Conservation (phyloP, 1,284 basidiomycete species). For the Porodaedalea pini region DNA sequence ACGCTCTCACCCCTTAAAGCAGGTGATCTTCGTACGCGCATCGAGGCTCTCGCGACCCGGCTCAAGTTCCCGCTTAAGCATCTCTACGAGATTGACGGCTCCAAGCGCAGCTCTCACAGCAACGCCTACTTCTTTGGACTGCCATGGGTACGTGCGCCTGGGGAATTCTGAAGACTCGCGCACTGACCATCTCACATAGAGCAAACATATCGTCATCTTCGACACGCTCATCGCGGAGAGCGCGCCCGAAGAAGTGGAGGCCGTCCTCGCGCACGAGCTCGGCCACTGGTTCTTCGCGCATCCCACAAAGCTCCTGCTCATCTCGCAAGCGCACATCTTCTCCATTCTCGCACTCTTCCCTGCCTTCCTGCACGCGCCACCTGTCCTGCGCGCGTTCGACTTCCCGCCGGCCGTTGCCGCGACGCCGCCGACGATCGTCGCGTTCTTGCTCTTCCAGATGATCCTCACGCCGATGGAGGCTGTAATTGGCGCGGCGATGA, state of each 20-base stretch:
- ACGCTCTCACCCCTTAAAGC: conserved; percentile 83
- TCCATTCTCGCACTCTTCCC: conserved; percentile 86
- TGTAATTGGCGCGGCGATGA: conserved; percentile 72
- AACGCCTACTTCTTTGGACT: conserved; percentile 96
- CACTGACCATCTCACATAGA: conserved; percentile 31
- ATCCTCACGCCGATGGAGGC: conserved; percentile 82
- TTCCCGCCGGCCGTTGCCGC: conserved; percentile 69
- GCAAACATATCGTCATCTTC: conserved; percentile 95
- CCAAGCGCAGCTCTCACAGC: conserved; percentile 90
- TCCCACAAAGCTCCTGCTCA: conserved; percentile 81
- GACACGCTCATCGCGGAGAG: conserved; percentile 94
- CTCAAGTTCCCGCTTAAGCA: conserved; percentile 94
- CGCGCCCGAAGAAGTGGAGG: conserved; percentile 85
- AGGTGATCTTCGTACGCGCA: conserved; percentile 71
- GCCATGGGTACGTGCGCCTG: conserved; percentile 64
- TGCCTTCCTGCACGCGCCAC: conserved; percentile 85
- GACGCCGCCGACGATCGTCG: conserved; percentile 79
- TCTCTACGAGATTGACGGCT: conserved; percentile 96
- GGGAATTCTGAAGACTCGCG: neutral
- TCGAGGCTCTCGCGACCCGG: conserved; percentile 70
- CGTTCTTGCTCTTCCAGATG: conserved; percentile 89
- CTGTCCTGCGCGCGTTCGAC: conserved; percentile 83
- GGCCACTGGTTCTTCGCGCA: conserved; percentile 94
- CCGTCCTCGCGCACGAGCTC: conserved; percentile 88
- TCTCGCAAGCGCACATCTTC: conserved; percentile 86